These are phyloP conservation scores for Dioscorea cayenensis DNA, from an alignment of 116 monocot species.

Conservation along the genomic window DNA sequence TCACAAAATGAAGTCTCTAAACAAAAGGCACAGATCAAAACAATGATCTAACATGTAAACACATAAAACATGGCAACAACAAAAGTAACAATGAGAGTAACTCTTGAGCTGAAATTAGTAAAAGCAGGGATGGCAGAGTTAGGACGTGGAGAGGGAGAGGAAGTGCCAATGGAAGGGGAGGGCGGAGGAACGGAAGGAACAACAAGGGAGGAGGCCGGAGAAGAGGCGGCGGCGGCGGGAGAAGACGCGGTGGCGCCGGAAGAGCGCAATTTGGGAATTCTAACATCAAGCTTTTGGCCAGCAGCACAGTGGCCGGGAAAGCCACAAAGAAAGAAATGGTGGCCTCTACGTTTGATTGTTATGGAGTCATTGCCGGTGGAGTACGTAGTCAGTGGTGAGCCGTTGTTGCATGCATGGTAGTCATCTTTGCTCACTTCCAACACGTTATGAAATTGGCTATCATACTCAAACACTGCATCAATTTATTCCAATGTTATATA, in stretches of 20 bases:
- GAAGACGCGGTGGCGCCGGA: background rate
- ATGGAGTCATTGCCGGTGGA: conserved; percentile 49
- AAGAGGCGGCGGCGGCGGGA: background rate
- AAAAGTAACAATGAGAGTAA: too few relatives aligned
- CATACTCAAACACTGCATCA: conserved; percentile 49
- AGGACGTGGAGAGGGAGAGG: background rate
- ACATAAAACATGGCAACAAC: too few relatives aligned
- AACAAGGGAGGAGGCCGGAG: background rate
- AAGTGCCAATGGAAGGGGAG: background rate
- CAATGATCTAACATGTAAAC: too few relatives aligned
- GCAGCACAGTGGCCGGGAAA: conserved; percentile 37
- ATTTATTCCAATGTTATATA: background rate
- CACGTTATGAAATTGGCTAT: conserved; percentile 48
- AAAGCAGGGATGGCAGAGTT: conserved; percentile 1
- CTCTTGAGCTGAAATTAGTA: too few relatives aligned
- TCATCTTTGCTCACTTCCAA: conserved; percentile 31
- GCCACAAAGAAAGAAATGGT: conserved; percentile 49
- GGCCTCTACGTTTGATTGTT: conserved; percentile 22
- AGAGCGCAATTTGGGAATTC: conserved; percentile 7
- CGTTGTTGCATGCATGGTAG: conserved; percentile 27
- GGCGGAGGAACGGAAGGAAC: too few relatives aligned
- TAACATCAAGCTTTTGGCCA: conserved; percentile 52
- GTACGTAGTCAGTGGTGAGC: conserved; percentile 15
- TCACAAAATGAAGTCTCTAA: too few relatives aligned
- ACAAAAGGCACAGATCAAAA: too few relatives aligned